Evolutionary conservation across 129 eudicot genomes (phyloP).

Genomic region (Chrysanthemum seticuspe): DNA sequence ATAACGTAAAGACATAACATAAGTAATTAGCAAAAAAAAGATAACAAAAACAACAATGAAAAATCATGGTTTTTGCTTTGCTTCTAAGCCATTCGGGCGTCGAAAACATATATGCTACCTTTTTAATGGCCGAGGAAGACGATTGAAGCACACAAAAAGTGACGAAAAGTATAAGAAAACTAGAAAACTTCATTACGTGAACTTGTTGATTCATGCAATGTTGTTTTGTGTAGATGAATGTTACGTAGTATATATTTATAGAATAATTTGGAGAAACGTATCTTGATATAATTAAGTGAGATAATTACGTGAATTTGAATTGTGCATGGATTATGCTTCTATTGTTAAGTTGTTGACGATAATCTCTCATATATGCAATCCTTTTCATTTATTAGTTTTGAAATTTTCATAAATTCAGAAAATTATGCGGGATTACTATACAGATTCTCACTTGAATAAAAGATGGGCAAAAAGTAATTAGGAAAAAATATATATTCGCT

Average conservation of each 20-base stretch:
- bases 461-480: too few relatives aligned
- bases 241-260: too few relatives aligned
- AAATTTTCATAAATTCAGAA: neutral
- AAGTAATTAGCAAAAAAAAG: neutral
- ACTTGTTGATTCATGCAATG: neutral
- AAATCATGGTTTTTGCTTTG: neutral
- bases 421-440: too few relatives aligned
- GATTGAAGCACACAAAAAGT: constrained; percentile 6
- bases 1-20: neutral
- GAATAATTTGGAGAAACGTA: too few relatives aligned
- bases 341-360: neutral
- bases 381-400: neutral
- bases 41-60: neutral
- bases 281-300: constrained; percentile 3
- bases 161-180: constrained; percentile 22
- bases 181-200: constrained; percentile 14
- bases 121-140: constrained; percentile 18
- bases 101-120: constrained; percentile 3
- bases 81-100: too few relatives aligned
- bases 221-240: constrained; percentile 1
- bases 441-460: too few relatives aligned
- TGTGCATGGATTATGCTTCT: neutral
- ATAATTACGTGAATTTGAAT: neutral
- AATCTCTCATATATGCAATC: neutral
- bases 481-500: too few relatives aligned